Conservation (phyloP, 768 basidiomycete genomes). For the Omphalotus guepiniiformis region DNA sequence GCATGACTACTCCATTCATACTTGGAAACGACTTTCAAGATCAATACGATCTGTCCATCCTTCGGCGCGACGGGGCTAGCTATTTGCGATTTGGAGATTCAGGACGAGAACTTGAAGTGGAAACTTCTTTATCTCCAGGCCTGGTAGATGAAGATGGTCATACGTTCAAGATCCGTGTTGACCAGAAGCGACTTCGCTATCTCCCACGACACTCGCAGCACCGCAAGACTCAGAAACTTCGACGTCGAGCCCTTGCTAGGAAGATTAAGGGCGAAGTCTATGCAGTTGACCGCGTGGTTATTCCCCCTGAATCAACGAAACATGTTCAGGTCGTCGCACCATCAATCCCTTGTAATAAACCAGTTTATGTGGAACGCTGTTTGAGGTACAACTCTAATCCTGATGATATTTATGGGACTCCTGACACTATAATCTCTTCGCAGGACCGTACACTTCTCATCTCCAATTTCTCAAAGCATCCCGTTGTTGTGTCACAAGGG, state of each 20-base stretch:
- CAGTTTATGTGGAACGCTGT: background rate
- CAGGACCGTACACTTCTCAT: background rate
- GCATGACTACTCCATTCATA: constrained; percentile 1
- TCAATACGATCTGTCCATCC: background rate
- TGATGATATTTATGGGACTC: background rate
- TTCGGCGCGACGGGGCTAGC: background rate
- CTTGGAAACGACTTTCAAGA: background rate
- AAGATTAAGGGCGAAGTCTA: background rate
- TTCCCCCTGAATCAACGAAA: background rate
- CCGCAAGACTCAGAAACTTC: background rate
- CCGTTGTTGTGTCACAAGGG: background rate
- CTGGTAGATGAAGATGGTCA: background rate
- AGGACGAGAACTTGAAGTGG: background rate
- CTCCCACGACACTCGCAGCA: background rate
- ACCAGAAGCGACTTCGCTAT: too few species aligned
- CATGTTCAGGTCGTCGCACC: background rate
- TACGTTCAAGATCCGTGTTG: constrained; percentile 1
- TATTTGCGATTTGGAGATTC: background rate
- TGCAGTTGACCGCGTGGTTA: background rate
- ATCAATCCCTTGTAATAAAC: background rate
- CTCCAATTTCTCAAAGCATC: background rate
- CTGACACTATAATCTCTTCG: background rate
- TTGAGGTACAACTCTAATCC: background rate
- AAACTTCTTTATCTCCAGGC: background rate
- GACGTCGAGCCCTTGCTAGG: background rate